Conservation (phyloP, 495 filamentous ascomycete genomes). For the Talaromyces nanjingensis region DNA sequence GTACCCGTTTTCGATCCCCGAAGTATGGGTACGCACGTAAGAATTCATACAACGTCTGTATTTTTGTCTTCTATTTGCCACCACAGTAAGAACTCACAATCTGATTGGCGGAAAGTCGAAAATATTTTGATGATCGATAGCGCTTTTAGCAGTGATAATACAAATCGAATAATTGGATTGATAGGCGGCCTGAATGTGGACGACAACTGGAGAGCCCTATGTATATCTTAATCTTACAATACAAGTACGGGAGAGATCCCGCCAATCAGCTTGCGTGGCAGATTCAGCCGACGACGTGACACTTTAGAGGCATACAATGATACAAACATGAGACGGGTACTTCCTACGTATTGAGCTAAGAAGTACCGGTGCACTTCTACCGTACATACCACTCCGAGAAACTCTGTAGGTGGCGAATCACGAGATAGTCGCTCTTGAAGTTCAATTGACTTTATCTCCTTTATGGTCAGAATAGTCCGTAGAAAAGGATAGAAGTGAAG, state of each 20-base stretch:
- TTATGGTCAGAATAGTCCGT: no score
- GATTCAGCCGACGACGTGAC: neutral
- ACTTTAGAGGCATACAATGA: neutral
- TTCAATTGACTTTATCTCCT: no score
- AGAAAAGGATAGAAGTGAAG: neutral
- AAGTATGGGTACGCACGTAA: neutral
- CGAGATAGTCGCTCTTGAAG: neutral
- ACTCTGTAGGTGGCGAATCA: neutral
- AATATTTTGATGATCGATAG: neutral
- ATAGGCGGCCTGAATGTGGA: neutral
- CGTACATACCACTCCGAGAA: neutral
- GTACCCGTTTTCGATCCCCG: neutral
- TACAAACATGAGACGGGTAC: neutral
- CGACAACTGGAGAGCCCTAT: neutral
- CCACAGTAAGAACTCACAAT: neutral
- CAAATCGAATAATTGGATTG: no score
- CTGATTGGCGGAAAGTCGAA: neutral
- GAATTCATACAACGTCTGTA: neutral
- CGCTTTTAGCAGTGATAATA: neutral
- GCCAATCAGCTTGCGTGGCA: neutral
- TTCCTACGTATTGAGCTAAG: neutral
- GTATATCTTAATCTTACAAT: neutral
- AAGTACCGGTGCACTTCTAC: neutral
- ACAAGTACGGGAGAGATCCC: neutral
- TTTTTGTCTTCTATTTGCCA: neutral